These are phyloP conservation scores for Angomonas deanei DNA, from an alignment of 208 protist genomes.

Conservation along the genomic window DNA sequence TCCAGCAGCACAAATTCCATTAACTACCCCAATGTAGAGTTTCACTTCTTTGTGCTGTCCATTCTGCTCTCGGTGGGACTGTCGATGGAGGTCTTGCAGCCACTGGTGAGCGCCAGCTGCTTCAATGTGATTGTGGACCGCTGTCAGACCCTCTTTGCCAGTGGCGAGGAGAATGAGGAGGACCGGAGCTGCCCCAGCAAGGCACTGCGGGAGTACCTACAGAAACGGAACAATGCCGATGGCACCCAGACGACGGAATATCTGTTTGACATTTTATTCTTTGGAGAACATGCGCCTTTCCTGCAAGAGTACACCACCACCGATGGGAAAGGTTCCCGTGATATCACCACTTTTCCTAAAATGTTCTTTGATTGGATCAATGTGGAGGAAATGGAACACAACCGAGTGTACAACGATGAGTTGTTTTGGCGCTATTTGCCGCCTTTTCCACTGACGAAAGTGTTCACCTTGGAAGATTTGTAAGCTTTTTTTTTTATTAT, in stretches of 20 bases:
- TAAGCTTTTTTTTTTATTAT: neutral
- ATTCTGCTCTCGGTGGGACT: constrained; percentile 37
- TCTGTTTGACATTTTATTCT: constrained; percentile 18
- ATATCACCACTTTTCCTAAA: constrained; percentile 29
- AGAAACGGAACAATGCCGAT: neutral
- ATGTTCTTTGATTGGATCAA: constrained; percentile 25
- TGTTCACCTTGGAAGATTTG: constrained; percentile 12
- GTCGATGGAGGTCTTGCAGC: constrained; percentile 33
- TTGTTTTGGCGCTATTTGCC: constrained; percentile 35
- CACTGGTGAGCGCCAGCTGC: constrained; percentile 24
- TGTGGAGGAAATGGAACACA: constrained; percentile 2
- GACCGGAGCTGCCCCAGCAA: no score
- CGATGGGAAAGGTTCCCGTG: neutral
- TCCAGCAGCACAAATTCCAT: no score
- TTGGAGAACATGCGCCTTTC: constrained; percentile 1
- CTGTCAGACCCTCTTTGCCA: neutral
- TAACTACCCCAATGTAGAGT: constrained; percentile 25
- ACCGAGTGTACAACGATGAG: constrained; percentile 6
- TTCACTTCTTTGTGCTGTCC: constrained; percentile 38
- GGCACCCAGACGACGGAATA: neutral
- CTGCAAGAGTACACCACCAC: neutral
- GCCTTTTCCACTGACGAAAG: constrained; percentile 25
- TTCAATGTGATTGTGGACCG: constrained; percentile 23
- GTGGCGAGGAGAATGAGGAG: no score
- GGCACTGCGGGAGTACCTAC: neutral